Evolutionary conservation across 1,139 yeast species (phyloP), one percentile per base, ranked within the genome.

Genomic region (Pichia sp.): DNA sequence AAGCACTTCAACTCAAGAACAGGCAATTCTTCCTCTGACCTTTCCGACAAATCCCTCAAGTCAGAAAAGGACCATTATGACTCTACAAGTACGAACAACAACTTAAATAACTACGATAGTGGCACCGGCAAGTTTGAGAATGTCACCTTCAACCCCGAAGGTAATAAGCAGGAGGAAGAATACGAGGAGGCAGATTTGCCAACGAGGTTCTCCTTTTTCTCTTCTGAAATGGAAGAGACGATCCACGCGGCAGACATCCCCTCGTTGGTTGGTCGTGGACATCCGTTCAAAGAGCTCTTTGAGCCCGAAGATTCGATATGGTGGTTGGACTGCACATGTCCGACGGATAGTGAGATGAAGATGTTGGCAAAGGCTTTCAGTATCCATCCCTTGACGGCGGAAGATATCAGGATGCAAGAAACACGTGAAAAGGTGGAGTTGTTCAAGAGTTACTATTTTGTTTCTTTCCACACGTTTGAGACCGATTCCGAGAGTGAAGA

Each of bases 171-270:
- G 41, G 57, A 56, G 40, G 61, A 54, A 36, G 58, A 57, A 42
- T 31, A 36, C 9, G 9, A 7, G n/a, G 40, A n/a, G n/a, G 8
- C 24, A 20, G 64, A 60, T 43, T 67, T 75, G 30, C 90, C 91
- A 17, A 92, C 87, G 62, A 74, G 98, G 55, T 92, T 87, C 70
- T 82, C 95, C 40, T 89, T 89, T 67, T 92, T 90, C 69, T 82
- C 85, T 45, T 81, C 95, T 0, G 90, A 86, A 56, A 75, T 84
- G 9, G 97, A 90, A 57, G 95, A 87, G 64, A 93, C 98, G 0
- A 78, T 88, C 17, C 97, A 92, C 71, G 87, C 96, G 1, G 85
- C 96, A 1, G 96, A 90, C 66, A 76, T 92, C 46, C 87, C 95
- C 3, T 81, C 93, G 1, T 73, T 92, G 57, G 81, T 87, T 5